phyloP scores from a whole-genome alignment of 768 basidiomycete genomes.

The Clathrus columnatus region DNA sequence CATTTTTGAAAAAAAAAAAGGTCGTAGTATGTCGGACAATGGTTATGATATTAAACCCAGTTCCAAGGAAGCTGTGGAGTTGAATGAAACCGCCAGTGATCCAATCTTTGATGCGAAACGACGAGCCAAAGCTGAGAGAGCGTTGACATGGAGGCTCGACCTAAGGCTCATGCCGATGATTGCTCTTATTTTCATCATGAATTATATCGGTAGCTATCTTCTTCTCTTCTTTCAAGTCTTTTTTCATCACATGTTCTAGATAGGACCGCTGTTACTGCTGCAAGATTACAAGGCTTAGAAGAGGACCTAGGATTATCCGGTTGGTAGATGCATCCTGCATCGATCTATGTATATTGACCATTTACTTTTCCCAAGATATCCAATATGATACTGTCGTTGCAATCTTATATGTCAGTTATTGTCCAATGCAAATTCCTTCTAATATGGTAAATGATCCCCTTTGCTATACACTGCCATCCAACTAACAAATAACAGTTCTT shows the following conservation, averaged over 20 bases:
- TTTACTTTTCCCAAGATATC: constrained; percentile 28
- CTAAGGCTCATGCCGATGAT: constrained; percentile 47
- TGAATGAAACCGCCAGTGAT: neutral
- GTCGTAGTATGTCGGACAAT: neutral
- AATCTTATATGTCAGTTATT: constrained; percentile 49
- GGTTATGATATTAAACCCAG: neutral
- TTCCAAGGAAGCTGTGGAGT: neutral
- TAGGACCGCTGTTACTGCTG: constrained; percentile 23
- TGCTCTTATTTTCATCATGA: constrained; percentile 54
- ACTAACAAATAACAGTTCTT: constrained; percentile 32
- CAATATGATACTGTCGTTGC: constrained; percentile 47
- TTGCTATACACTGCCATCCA: constrained; percentile 5
- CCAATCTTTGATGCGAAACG: constrained; percentile 9
- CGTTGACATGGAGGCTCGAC: constrained; percentile 50
- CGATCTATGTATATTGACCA: neutral
- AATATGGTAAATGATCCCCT: constrained; percentile 41
- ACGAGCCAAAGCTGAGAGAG: constrained; percentile 23
- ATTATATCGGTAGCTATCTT: constrained; percentile 38
- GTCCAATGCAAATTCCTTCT: constrained; percentile 56
- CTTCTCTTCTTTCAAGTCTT: neutral
- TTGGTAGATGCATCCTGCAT: constrained; percentile 5
- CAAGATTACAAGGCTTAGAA: constrained; percentile 32
- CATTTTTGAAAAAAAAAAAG: neutral
- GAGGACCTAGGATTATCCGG: constrained; percentile 29
- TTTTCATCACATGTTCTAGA: neutral